These are phyloP conservation scores for Elsinoe batatas DNA, from an alignment of 2,329 filamentous ascomycete genomes.

Conservation along the genomic window DNA sequence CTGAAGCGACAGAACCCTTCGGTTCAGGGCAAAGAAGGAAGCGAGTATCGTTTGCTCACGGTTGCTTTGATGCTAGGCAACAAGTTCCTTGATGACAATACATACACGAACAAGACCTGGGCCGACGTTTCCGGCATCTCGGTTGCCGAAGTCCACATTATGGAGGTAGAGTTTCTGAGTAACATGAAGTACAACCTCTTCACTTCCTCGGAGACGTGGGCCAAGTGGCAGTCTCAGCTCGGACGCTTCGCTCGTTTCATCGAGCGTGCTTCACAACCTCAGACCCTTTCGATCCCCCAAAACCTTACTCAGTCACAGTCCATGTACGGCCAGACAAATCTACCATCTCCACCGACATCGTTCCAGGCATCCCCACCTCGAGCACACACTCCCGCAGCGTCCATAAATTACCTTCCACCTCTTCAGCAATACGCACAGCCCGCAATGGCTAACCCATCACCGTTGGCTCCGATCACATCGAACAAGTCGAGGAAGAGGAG, in stretches of 20 bases:
- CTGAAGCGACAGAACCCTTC: constrained; percentile 81
- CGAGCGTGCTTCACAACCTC: constrained; percentile 50
- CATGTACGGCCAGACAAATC: constrained; percentile 28
- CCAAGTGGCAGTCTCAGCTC: constrained; percentile 73
- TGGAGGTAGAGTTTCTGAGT: constrained; percentile 99
- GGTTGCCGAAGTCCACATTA: constrained; percentile 91
- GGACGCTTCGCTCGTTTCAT: constrained; percentile 76
- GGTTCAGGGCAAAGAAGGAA: constrained; percentile 84
- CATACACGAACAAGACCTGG: constrained; percentile 99
- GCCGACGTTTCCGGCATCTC: constrained; percentile 92
- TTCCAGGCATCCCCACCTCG: constrained; percentile 44
- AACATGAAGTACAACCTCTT: constrained; percentile 94
- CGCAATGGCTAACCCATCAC: constrained; percentile 35
- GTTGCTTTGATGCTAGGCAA: constrained; percentile 97
- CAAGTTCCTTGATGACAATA: constrained; percentile 98
- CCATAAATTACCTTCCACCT: constrained; percentile 25
- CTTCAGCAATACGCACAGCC: constrained; percentile 31
- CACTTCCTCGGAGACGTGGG: constrained; percentile 78
- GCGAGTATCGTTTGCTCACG: constrained; percentile 84
- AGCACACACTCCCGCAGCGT: constrained; percentile 20
- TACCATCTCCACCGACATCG: constrained; percentile 43
- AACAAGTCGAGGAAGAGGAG: constrained; percentile 45
- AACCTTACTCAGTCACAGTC: constrained; percentile 30
- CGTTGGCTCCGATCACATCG: constrained; percentile 33
- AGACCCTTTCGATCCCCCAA: constrained; percentile 29